Evolutionary conservation across 805 yeast genomes (phyloP).

Genomic region (Ogataea degrootiae): DNA sequence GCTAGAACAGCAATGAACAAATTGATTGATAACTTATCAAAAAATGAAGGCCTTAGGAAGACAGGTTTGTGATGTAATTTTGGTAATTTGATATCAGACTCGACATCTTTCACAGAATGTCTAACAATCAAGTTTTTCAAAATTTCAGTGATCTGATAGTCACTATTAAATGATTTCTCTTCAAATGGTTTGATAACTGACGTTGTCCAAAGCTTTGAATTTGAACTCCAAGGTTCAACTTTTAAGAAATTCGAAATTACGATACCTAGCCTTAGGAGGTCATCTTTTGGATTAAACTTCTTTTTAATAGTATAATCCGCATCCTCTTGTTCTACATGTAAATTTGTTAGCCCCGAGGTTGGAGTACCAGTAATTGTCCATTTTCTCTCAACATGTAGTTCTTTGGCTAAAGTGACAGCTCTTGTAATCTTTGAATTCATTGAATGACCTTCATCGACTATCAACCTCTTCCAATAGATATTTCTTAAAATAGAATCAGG

Average conservation of each 20-base stretch:
- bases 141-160: slow-evolving; percentile 36
- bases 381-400: slow-evolving; percentile 51
- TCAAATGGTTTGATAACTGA: slow-evolving; percentile 46
- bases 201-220: slow-evolving; percentile 43
- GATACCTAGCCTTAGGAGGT: slow-evolving; percentile 48
- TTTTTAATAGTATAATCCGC: slow-evolving; percentile 43
- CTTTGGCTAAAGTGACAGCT: slow-evolving; percentile 44
- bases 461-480: slow-evolving; percentile 62
- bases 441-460: slow-evolving; percentile 74
- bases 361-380: slow-evolving; percentile 82
- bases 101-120: slow-evolving; percentile 51
- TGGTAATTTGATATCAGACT: slow-evolving; percentile 52
- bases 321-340: slow-evolving; percentile 39
- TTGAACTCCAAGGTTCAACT: slow-evolving; percentile 53
- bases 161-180: slow-evolving; percentile 36
- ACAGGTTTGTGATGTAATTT: slow-evolving; percentile 55
- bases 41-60: slow-evolving; percentile 56
- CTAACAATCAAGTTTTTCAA: slow-evolving; percentile 49
- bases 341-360: slow-evolving; percentile 60
- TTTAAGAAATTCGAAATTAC: slow-evolving; percentile 49
- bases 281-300: slow-evolving; percentile 48
- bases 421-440: slow-evolving; percentile 49
- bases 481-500: slow-evolving; percentile 33
- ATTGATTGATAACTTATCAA: slow-evolving; percentile 57
- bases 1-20: slow-evolving; percentile 64